phyloP scores from a whole-genome alignment of 495 filamentous ascomycete species.

The Annulohypoxylon bovei region DNA sequence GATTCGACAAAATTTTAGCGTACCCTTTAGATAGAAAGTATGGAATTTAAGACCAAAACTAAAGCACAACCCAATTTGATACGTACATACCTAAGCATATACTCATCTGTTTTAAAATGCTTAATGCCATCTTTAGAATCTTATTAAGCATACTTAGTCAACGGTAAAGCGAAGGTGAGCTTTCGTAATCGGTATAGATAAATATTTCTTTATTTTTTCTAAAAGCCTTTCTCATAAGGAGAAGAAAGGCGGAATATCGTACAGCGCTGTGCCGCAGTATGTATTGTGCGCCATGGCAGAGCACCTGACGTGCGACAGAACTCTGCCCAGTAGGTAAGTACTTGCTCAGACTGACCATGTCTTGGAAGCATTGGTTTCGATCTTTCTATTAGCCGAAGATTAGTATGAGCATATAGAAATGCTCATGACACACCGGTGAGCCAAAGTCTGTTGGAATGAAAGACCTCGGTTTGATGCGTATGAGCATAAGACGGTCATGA shows the following conservation, averaged over 20 bases:
- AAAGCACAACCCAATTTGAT: neutral
- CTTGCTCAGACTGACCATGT: neutral
- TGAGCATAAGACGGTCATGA: slow-evolving; percentile 4
- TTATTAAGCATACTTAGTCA: too few species aligned
- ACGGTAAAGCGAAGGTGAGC: too few species aligned
- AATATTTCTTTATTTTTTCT: too few species aligned
- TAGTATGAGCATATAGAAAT: neutral
- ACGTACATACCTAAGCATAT: neutral
- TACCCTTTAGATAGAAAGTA: neutral
- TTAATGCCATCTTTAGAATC: too few species aligned
- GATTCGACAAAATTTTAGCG: neutral
- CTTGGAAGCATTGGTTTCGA: neutral
- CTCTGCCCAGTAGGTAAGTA: neutral
- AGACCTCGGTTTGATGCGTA: neutral
- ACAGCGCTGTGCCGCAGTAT: too few species aligned
- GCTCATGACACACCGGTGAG: neutral
- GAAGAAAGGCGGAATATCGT: too few species aligned
- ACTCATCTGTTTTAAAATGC: neutral
- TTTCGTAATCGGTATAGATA: too few species aligned
- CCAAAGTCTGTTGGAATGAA: neutral
- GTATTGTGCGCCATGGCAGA: neutral
- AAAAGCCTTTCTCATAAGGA: too few species aligned
- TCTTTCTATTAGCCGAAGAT: neutral
- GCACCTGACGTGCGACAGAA: neutral
- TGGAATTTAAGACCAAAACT: neutral